Percentiles rank a stretch among this genome's conserved stretches.
Evolutionary conservation across 108 stramenopile species (phyloP).

Genomic region (Fragilariopsis cylindrus): DNA sequence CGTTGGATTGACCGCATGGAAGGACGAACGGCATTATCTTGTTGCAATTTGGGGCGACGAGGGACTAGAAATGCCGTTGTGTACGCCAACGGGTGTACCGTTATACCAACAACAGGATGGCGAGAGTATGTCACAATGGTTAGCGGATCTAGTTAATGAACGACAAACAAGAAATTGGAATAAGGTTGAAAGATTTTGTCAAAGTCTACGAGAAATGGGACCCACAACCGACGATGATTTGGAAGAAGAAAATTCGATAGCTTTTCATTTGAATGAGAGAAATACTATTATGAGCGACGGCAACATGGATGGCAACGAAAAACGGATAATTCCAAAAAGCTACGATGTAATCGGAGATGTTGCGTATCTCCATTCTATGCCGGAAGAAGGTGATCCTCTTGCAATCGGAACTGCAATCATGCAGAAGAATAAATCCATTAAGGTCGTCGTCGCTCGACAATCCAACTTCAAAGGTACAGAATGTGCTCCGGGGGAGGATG

Average conservation of each 20-base stretch:
- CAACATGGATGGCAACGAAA: slow-evolving; percentile 1
- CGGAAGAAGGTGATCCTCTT: slow-evolving; percentile 45
- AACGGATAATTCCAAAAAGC: slow-evolving; percentile 34
- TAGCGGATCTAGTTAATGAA: slow-evolving; percentile 78
- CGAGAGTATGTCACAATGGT: slow-evolving; percentile 48
- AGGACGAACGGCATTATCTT: slow-evolving; percentile 57
- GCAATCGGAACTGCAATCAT: slow-evolving; percentile 68
- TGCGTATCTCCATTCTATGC: slow-evolving; percentile 69
- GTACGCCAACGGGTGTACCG: slow-evolving; percentile 26
- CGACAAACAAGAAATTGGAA: slow-evolving; percentile 83
- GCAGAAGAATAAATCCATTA: slow-evolving; percentile 77
- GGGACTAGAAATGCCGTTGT: slow-evolving; percentile 88
- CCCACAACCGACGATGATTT: slow-evolving; percentile 20
- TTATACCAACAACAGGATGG: slow-evolving; percentile 14
- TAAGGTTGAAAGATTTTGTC: slow-evolving; percentile 81
- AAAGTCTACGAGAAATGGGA: slow-evolving; percentile 47
- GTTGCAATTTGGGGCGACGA: slow-evolving; percentile 91
- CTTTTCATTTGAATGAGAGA: neutral
- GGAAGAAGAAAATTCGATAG: slow-evolving; percentile 20
- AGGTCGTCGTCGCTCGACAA: slow-evolving; percentile 55
- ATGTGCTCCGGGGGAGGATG: slow-evolving; percentile 66
- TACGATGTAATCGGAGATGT: slow-evolving; percentile 87
- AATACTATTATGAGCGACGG: slow-evolving; percentile 1
- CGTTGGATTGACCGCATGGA: slow-evolving; percentile 86
- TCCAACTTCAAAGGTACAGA: slow-evolving; percentile 52